Evolutionary conservation across 192 early-diverging fungal species (phyloP).

Genomic region (Coemansia asiatica): DNA sequence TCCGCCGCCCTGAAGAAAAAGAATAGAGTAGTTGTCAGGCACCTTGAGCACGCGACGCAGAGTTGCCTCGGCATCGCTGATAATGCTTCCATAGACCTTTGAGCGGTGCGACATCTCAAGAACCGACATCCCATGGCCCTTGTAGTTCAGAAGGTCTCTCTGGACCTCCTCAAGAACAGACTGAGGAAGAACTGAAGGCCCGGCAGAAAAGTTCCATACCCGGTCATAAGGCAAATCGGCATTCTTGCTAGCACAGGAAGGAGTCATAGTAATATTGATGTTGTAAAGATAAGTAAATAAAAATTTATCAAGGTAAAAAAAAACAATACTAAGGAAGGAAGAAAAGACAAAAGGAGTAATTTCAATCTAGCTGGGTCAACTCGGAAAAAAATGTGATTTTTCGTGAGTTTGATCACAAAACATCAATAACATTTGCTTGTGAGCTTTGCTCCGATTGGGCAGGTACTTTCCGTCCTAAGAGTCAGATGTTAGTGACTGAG

Average conservation of each 20-base stretch:
- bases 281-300: neutral
- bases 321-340: neutral
- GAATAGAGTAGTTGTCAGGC: conserved; percentile 84
- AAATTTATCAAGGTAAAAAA: neutral
- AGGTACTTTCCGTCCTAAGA: no score
- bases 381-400: neutral
- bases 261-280: conserved; percentile 12
- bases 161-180: conserved; percentile 84
- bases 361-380: neutral
- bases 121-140: conserved; percentile 82
- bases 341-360: conserved; percentile 6
- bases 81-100: conserved; percentile 73
- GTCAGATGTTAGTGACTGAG: no score
- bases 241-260: conserved; percentile 9
- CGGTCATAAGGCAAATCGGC: conserved; percentile 33
- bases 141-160: conserved; percentile 78
- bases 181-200: conserved; percentile 85
- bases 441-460: no score
- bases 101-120: conserved; percentile 97
- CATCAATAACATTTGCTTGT: no score
- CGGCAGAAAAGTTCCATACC: conserved; percentile 84
- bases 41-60: conserved; percentile 74
- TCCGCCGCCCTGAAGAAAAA: conserved; percentile 96
- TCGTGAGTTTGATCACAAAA: neutral
- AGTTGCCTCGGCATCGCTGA: conserved; percentile 70